Base-by-base conservation (phyloP, 2,329 filamentous ascomycete genomes). In the Cladosporium phlei region DNA sequence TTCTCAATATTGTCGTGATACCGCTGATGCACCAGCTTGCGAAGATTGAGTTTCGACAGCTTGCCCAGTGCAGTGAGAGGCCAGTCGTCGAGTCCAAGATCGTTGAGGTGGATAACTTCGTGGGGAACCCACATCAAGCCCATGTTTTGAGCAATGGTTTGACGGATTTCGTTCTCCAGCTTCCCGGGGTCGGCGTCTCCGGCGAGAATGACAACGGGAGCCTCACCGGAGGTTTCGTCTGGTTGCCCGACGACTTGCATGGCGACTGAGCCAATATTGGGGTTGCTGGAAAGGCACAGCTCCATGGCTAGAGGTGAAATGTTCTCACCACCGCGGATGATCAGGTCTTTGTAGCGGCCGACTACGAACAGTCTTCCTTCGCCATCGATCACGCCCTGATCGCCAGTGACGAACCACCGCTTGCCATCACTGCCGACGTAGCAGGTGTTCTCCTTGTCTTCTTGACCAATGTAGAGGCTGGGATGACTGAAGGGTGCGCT, bases 341-440 rank as follows among this genome's bases (percentile, higher is more conserved):
- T 60, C 40, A 63, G 58, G 46, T 63, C 59, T 42, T 62, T 63
- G 55, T 60, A 57, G 3, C 60, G 53, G 5, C 57, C 59, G 2
- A 56, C 57, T 44, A 63, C 55, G 28, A 49, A 75, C 58, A 60
- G 60, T 39, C 69, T 67, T 6, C 66, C 67, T 2, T 67, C 61
- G 2, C 63, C 55, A 40, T 75, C 69, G 45, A 78, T 70, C 1
- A 70, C 61, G 1, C 69, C 75, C 55, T 78, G 73, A 47, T 79
- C 76, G 11, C 83, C 83, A 0, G 83, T 86, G 54, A 80, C 78
- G 50, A 78, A 66, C 83, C 84, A 87, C 46, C 81, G 56, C 74
- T 66, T 35, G 12, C 32, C 17, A 10, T 11, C 17, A 19, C 14
- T 17, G 3, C 32, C 32, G 14, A 34, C 16, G 8, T 34, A 34